Conservation (phyloP, 2,329 filamentous ascomycete genomes). For the Myotisia sp. region DNA sequence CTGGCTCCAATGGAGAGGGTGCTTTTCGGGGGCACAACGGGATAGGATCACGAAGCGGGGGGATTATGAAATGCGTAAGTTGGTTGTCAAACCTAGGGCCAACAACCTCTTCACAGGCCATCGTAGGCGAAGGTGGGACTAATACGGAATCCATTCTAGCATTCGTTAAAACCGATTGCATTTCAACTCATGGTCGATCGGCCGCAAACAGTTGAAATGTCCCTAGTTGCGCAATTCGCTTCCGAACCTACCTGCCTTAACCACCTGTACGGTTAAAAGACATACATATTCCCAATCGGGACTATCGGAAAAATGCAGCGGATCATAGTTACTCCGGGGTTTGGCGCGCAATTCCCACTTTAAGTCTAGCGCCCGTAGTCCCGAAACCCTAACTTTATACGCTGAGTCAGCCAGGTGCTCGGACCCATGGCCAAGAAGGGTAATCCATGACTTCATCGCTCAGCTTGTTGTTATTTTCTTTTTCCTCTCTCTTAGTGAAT, state of each 20-base stretch:
- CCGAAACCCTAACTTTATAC: conserved; percentile 1
- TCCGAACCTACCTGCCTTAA: background rate
- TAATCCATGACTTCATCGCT: background rate
- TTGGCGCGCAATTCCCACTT: background rate
- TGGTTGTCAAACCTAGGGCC: conserved; percentile 28
- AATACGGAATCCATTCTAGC: conserved; percentile 9
- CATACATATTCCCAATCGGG: background rate
- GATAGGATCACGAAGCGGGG: conserved; percentile 34
- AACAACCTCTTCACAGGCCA: conserved; percentile 29
- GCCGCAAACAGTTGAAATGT: background rate
- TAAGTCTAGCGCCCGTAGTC: background rate
- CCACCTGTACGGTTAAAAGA: background rate
- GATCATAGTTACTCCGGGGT: background rate
- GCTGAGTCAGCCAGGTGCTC: no score
- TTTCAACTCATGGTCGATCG: background rate
- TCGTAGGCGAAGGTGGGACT: conserved; percentile 15
- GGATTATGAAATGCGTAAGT: conserved; percentile 31
- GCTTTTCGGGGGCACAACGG: conserved; percentile 28
- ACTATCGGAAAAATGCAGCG: background rate
- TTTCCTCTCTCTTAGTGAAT: no score
- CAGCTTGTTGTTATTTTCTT: no score
- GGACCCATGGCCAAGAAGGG: no score
- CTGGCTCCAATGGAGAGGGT: conserved; percentile 34
- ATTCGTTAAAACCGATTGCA: no score
- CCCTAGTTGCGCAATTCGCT: background rate